Base-by-base conservation (phyloP, 2,329 filamentous ascomycete species). In the Colletotrichum sp. region DNA sequence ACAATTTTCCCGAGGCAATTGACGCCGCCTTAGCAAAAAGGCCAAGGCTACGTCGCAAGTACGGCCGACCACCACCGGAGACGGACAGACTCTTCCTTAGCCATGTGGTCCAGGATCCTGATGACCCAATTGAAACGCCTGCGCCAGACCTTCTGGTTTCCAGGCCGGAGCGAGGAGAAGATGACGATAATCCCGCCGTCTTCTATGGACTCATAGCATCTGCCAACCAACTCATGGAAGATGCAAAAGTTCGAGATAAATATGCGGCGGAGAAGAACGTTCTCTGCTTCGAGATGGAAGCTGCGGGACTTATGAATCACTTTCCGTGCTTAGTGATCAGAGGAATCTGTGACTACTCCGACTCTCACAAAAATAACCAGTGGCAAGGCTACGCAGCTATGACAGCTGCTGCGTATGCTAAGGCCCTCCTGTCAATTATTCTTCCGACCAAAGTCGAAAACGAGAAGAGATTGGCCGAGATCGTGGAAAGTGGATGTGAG, bases 281-380 rank as follows among this genome's bases (percentile, higher is more conserved):
- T 0, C 66, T 81, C 0, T 83, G 82, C 5, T 78, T 84, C 11
- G 81, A 84, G 29, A 84, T 82, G 82, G 32, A 34, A 15, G 32
- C 32, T 7, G 32, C 32, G 13, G 32, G 32, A 1, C 32, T 34
- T 2, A 34, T 34, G 32, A 34, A 79, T 19, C 61, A 79, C 1
- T 79, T 84, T 3, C 82, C 83, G 0, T 87, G 83, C 39, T 69
- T 87, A 0, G 80, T 84, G 0, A 84, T 87, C 22, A 81, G 84
- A n/a, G 85, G 85, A 0, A 85, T 87, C 0, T 87, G 82, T 29
- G 83, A 86, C 62, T 87, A 87, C 64, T 80, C 84, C 6, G 85
- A 87, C 69, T 83, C 80, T 0, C 84, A 87, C 68, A 87, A 87
- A 66, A 82, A 81, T 29, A 82, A 87, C 8, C 39, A 34, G 9